Conservation (phyloP, 1,139 yeast species). For the Nakaseomyces delphensis region DNA sequence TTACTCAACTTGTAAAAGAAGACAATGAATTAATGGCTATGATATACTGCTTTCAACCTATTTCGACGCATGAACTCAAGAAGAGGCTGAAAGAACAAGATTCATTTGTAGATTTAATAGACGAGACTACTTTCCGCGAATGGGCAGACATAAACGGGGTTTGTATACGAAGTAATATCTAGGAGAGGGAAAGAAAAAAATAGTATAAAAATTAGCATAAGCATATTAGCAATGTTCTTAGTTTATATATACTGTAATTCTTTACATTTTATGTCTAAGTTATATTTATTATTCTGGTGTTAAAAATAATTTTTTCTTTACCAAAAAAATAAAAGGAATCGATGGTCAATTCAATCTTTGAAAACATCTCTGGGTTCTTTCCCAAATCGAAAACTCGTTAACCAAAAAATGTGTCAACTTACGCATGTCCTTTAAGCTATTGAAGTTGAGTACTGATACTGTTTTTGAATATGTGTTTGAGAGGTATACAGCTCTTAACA, state of each 20-base stretch:
- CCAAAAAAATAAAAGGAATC: no score
- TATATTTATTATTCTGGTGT: no score
- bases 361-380: no score
- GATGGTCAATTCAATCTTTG: no score
- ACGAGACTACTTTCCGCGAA: slow-evolving; percentile 24
- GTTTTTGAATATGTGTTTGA: slow-evolving; percentile 29
- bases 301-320: no score
- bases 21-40: slow-evolving; percentile 20
- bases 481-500: slow-evolving; percentile 22
- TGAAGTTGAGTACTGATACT: slow-evolving; percentile 18
- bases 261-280: no score
- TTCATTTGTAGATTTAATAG: slow-evolving; percentile 25
- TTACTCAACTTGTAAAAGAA: slow-evolving; percentile 18
- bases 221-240: no score
- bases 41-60: slow-evolving; percentile 27
- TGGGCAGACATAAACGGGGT: slow-evolving; percentile 31
- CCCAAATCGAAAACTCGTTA: no score
- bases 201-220: no score
- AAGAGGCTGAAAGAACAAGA: slow-evolving; percentile 16
- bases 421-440: slow-evolving; percentile 10
- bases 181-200: background rate
- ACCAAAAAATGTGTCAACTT: background rate
- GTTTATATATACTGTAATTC: no score
- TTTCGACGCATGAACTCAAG: slow-evolving; percentile 18
- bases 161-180: slow-evolving; percentile 17